Base-by-base conservation (phyloP, 2,329 filamentous ascomycete genomes). In the Cyphellophora europaea region DNA sequence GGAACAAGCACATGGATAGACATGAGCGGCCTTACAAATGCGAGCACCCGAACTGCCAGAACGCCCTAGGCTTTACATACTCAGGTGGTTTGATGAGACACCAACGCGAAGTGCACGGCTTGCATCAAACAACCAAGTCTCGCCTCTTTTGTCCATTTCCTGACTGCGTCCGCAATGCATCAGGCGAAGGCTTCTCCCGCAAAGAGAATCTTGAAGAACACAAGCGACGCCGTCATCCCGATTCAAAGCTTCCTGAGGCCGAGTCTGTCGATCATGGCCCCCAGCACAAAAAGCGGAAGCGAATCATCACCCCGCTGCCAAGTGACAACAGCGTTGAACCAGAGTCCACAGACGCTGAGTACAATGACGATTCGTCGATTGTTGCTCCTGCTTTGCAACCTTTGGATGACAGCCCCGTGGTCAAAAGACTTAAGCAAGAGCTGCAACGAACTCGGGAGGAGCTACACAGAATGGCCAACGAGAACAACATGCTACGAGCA, bases 1-100 rank as follows among this genome's bases (percentile, higher is more conserved):
- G 85, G 85, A 93, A 82, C 55, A 95, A 96, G 64, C 89, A 96
- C 57, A 95, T 95, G 88, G 89, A 96, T 63, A 94, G 94, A 57
- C 89, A 96, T 56, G 87, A 94, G 49, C 74, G 89, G 10, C 89
- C 89, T 2, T 96, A 95, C 55, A 83, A 87, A 51, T 96, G 89
- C 58, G 70, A 67, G 14, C 78, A 81, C 28, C 71, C 75, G n/a
- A 82, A 82, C 23, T 95, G 89, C 59, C 85, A 89, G 52, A 94
- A 94, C 52, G 72, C 94, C 0, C 83, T 84, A 34, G 89, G 89
- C 2, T 96, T 96, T 58, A 96, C 89, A 1, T 96, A 96, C 56
- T 89, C 84, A 0, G 89, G 89, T 11, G 89, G 89, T 3, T 74
- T 96, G 0, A 63, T 93, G 12, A 74, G 89, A 30, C 89, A 96